Evolutionary conservation across 768 basidiomycete genomes (phyloP).

Genomic region (Boletus subcaerulescens): DNA sequence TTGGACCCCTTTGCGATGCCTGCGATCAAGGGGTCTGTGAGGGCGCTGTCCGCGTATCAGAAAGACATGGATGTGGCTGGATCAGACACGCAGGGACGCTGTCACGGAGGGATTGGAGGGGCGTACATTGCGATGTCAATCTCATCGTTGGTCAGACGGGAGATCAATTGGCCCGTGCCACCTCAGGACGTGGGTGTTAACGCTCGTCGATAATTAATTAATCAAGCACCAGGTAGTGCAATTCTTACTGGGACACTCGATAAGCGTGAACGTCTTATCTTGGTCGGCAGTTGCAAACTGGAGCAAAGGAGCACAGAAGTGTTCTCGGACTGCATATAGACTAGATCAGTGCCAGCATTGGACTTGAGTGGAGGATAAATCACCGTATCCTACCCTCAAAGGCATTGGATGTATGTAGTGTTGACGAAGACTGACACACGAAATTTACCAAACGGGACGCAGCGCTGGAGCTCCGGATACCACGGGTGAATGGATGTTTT

Average conservation of each 20-base stretch:
- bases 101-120: slow-evolving; percentile 4
- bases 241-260: slow-evolving; percentile 81
- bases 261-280: slow-evolving; percentile 71
- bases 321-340: slow-evolving; percentile 63
- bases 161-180: slow-evolving; percentile 83
- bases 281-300: slow-evolving; percentile 74
- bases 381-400: slow-evolving; percentile 34
- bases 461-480: not conserved
- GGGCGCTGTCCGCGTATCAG: slow-evolving; percentile 54
- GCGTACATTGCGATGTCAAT: slow-evolving; percentile 81
- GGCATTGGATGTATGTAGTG: slow-evolving; percentile 20
- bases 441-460: not conserved
- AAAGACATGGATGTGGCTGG: not conserved
- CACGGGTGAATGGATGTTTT: not conserved
- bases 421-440: not conserved
- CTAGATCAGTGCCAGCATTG: slow-evolving; percentile 5
- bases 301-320: slow-evolving; percentile 90
- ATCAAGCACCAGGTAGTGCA: slow-evolving; percentile 1
- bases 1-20: slow-evolving; percentile 88
- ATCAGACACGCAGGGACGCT: not conserved
- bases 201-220: slow-evolving; percentile 24
- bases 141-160: slow-evolving; percentile 67
- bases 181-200: slow-evolving; percentile 43
- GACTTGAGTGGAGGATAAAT: not conserved
- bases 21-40: slow-evolving; percentile 88